Evolutionary conservation across 1,139 yeast genomes (phyloP).

Genomic region (Tardiomyces digboiensis): DNA sequence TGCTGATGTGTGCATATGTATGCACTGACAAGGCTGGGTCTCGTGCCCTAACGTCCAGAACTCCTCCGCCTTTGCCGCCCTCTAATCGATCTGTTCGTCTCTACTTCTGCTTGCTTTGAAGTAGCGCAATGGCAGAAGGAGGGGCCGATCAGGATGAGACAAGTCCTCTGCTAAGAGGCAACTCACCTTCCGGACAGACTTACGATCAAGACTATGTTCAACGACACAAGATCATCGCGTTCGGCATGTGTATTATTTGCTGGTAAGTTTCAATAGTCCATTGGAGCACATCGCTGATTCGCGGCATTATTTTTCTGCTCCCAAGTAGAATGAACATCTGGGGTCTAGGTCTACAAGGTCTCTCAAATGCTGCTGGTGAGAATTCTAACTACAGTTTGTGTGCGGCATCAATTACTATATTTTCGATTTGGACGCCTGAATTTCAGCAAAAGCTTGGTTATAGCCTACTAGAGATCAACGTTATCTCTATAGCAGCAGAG

Average conservation of each 20-base stretch:
- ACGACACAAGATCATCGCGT: constrained; percentile 7
- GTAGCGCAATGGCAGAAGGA: neutral
- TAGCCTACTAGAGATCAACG: constrained; percentile 63
- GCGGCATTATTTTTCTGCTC: no score
- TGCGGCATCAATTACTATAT: constrained; percentile 74
- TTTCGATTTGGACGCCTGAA: constrained; percentile 69
- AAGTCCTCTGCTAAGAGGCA: neutral
- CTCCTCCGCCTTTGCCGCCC: no score
- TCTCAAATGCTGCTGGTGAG: no score
- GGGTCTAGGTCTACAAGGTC: no score
- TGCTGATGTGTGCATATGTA: no score
- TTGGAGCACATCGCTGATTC: no score
- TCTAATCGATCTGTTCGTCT: no score
- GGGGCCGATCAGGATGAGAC: neutral
- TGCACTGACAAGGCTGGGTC: no score
- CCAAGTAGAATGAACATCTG: no score
- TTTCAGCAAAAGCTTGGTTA: constrained; percentile 51
- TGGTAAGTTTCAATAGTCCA: no score
- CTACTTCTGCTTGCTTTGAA: no score
- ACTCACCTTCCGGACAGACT: neutral
- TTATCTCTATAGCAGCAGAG: constrained; percentile 65
- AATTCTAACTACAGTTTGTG: constrained; percentile 32
- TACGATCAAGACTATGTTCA: neutral
- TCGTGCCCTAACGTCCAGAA: no score
- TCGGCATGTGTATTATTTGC: constrained; percentile 11